Evolutionary conservation across 2,329 filamentous ascomycete genomes (phyloP).

Genomic region (Trichoderma aggressivum): DNA sequence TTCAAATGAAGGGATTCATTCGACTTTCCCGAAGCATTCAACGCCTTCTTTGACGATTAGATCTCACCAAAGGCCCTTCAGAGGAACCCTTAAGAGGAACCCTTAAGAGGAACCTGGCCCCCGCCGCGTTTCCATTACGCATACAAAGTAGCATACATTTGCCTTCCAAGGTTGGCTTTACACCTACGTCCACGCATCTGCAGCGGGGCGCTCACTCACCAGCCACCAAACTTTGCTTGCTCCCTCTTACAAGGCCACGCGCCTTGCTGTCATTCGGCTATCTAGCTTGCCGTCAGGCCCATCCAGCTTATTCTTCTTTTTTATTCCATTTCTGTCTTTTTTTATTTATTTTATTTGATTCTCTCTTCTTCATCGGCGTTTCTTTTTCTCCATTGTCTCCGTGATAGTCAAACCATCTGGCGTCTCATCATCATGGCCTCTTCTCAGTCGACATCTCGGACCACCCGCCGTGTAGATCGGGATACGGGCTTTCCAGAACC

Average conservation of each 20-base stretch:
- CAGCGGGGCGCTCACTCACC: slow-evolving; percentile 13
- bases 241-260: slow-evolving; percentile 16
- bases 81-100: not conserved
- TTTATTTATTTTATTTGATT: not conserved
- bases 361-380: not conserved
- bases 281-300: not conserved
- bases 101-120: not conserved
- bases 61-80: not conserved
- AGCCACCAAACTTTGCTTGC: slow-evolving; percentile 13
- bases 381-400: not conserved
- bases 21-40: not conserved
- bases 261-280: slow-evolving; percentile 5
- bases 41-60: not conserved
- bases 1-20: slow-evolving; percentile 13
- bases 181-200: not conserved
- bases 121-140: not conserved
- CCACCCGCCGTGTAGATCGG: slow-evolving; percentile 28
- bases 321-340: not conserved
- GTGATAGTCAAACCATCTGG: not conserved
- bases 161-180: not conserved
- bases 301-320: not conserved
- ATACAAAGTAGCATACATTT: not conserved
- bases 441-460: slow-evolving; percentile 9
- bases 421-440: slow-evolving; percentile 5
- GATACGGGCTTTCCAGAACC: slow-evolving; percentile 53